A percentile compares a stretch with the other conserved stretches of the same genome.
These are phyloP conservation scores for Botrytis aclada DNA, from an alignment of 2,329 filamentous ascomycete genomes.

Conservation along the genomic window DNA sequence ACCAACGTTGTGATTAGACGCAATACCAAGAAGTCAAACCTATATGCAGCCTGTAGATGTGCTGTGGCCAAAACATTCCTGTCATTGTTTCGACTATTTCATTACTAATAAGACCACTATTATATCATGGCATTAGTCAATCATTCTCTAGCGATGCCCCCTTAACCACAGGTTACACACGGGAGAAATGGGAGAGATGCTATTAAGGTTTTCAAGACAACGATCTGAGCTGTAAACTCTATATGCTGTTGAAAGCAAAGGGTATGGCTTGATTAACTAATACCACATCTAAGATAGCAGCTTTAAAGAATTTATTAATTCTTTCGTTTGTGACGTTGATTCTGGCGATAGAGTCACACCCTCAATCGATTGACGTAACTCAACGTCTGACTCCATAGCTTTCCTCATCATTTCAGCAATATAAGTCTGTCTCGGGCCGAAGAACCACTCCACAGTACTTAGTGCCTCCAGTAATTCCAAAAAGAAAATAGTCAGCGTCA, in stretches of 20 bases:
- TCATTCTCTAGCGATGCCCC: slow-evolving; percentile 2
- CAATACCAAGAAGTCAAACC: background rate
- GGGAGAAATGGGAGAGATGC: background rate
- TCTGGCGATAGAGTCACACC: slow-evolving; percentile 29
- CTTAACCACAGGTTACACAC: slow-evolving; percentile 10
- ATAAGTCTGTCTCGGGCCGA: slow-evolving; percentile 31
- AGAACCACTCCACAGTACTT: slow-evolving; percentile 33
- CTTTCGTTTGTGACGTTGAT: slow-evolving; percentile 33
- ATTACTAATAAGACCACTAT: background rate
- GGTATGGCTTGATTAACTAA: background rate
- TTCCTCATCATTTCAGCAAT: slow-evolving; percentile 31
- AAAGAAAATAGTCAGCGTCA: slow-evolving; percentile 37
- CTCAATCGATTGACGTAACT: slow-evolving; percentile 34
- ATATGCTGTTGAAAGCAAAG: background rate
- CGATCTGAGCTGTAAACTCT: background rate
- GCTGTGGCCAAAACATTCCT: background rate
- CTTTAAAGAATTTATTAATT: slow-evolving; percentile 23
- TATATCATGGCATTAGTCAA: background rate
- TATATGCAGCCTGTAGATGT: background rate
- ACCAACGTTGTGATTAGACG: background rate
- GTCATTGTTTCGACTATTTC: background rate
- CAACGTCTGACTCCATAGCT: slow-evolving; percentile 29
- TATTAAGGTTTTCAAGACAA: background rate
- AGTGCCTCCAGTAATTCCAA: slow-evolving; percentile 36
- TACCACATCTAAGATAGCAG: background rate